Conservation (phyloP, 352 stramenopile species). For the Phytophthora agathidicida region DNA sequence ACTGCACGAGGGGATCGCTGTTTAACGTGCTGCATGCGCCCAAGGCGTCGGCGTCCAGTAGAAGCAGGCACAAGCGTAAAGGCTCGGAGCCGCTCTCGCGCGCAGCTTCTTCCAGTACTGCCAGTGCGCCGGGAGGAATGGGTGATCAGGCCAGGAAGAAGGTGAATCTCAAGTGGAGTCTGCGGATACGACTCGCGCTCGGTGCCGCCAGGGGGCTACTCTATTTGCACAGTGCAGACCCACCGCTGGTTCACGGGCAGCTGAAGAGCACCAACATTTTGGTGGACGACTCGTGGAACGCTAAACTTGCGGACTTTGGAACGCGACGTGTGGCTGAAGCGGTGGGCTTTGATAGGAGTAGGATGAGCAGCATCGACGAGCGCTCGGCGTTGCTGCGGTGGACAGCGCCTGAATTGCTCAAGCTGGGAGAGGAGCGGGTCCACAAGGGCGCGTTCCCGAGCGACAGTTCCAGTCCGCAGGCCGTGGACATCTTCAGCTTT, state of each 20-base stretch:
- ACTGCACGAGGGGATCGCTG: conserved; percentile 93
- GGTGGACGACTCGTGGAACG: conserved; percentile 90
- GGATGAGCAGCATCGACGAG: conserved; percentile 62
- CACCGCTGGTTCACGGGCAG: conserved; percentile 84
- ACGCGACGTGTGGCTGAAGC: conserved; percentile 81
- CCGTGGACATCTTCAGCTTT: conserved; percentile 89
- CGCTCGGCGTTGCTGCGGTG: conserved; percentile 69
- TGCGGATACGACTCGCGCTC: conserved; percentile 81
- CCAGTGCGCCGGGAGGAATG: conserved; percentile 16
- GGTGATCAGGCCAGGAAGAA: conserved; percentile 52
- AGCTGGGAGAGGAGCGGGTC: conserved; percentile 75
- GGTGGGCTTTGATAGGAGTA: conserved; percentile 73
- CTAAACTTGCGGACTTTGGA: conserved; percentile 89
- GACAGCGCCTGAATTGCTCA: conserved; percentile 82
- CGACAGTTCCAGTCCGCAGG: conserved; percentile 60
- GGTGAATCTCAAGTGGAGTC: conserved; percentile 78
- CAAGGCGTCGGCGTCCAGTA: conserved; percentile 34
- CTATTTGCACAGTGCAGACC: conserved; percentile 86
- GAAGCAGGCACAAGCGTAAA: conserved; percentile 36
- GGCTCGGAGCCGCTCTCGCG: conserved; percentile 22
- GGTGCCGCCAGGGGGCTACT: conserved; percentile 79
- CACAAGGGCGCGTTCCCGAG: conserved; percentile 64
- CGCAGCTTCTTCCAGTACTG: conserved; percentile 22
- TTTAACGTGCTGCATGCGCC: conserved; percentile 93
- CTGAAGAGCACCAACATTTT: conserved; percentile 91